Evolutionary conservation across 345 rosid genomes (phyloP).

Genomic region (Gossypium longicalyx): DNA sequence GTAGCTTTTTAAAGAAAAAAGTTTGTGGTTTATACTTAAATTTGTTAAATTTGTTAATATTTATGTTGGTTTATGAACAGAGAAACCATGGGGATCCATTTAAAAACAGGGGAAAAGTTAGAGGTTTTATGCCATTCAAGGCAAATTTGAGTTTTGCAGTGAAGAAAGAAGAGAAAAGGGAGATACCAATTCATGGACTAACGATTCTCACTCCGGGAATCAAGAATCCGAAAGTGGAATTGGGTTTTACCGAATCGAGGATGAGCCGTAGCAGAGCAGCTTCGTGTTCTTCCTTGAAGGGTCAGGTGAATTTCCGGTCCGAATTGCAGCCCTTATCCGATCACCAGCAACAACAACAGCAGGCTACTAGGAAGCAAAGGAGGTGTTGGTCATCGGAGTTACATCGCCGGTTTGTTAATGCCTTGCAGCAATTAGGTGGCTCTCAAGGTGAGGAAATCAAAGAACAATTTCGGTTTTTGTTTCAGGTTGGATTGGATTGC

Average conservation of each 20-base stretch:
- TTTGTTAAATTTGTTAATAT: neutral
- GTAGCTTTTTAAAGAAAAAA: slow-evolving; percentile 20
- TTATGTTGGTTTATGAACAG: slow-evolving; percentile 27
- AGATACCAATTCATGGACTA: slow-evolving; percentile 33
- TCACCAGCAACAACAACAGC: slow-evolving; percentile 42
- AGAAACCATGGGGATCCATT: slow-evolving; percentile 38
- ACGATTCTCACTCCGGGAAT: slow-evolving; percentile 53
- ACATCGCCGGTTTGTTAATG: slow-evolving; percentile 76
- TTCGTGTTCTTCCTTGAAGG: slow-evolving; percentile 25
- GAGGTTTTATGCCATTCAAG: slow-evolving; percentile 38
- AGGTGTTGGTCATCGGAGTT: slow-evolving; percentile 92
- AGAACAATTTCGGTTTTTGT: neutral
- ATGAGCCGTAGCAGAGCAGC: slow-evolving; percentile 35
- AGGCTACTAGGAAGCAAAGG: slow-evolving; percentile 71
- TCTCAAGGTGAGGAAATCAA: slow-evolving; percentile 52
- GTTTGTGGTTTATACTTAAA: neutral
- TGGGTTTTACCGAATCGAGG: slow-evolving; percentile 39
- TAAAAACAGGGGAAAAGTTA: slow-evolving; percentile 28
- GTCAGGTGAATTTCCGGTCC: slow-evolving; percentile 29
- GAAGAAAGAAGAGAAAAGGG: slow-evolving; percentile 33
- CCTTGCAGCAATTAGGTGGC: slow-evolving; percentile 87
- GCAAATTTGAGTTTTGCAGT: slow-evolving; percentile 20
- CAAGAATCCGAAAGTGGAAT: slow-evolving; percentile 51
- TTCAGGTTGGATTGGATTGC: too few species aligned
- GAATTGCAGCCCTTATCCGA: slow-evolving; percentile 10